Conservation (phyloP, 208 protist genomes). For the Leishmania turanica region DNA sequence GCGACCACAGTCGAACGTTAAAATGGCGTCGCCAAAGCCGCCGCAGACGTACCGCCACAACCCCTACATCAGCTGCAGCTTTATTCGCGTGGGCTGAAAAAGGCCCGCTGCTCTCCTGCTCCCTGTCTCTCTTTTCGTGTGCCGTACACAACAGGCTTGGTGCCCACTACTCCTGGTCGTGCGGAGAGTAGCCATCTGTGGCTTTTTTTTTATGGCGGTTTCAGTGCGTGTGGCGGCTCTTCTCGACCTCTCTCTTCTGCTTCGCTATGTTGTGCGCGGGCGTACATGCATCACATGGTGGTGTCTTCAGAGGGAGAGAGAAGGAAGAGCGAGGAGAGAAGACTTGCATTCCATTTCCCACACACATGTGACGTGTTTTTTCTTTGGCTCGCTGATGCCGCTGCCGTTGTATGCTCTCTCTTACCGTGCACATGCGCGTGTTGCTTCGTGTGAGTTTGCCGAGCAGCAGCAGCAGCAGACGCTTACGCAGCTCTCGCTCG, state of each 20-base stretch:
- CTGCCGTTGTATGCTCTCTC: not conserved
- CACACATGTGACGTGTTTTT: not conserved
- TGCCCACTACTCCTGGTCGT: not conserved
- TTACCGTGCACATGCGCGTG: not conserved
- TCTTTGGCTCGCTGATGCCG: not conserved
- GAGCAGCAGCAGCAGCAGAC: not conserved
- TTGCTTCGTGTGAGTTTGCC: not conserved
- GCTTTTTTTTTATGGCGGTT: not conserved
- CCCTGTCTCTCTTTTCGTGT: not conserved
- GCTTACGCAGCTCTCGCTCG: not conserved
- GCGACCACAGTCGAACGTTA: not conserved
- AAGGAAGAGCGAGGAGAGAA: no score
- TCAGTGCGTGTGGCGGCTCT: not conserved
- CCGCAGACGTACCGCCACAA: constrained; percentile 11
- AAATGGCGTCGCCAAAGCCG: not conserved
- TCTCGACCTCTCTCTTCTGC: not conserved
- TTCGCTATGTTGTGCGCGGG: not conserved
- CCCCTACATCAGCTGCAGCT: constrained; percentile 11
- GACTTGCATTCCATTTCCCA: not conserved
- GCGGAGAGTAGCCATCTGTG: not conserved
- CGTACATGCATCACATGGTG: no score
- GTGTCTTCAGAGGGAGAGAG: no score
- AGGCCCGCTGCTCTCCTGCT: not conserved
- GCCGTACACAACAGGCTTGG: not conserved
- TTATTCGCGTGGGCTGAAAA: constrained; percentile 4